These are phyloP conservation scores for Silene latifolia DNA, from an alignment of 148 eudicot genomes.

Conservation along the genomic window DNA sequence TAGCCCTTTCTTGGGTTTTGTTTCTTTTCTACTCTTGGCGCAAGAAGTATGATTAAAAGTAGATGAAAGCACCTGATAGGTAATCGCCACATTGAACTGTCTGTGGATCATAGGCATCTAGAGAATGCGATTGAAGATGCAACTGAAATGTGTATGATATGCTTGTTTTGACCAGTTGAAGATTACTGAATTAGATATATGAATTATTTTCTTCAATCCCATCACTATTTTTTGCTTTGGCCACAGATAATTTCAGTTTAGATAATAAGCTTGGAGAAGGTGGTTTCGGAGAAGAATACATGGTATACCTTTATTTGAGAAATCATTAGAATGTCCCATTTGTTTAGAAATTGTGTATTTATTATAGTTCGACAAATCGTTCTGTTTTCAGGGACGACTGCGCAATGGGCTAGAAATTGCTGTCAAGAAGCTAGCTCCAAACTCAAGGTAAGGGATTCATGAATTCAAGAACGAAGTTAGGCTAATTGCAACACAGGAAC, in stretches of 20 bases:
- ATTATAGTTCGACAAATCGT: too few species aligned
- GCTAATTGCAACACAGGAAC: too few species aligned
- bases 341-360: too few species aligned
- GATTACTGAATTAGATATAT: too few species aligned
- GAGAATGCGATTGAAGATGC: neutral
- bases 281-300: constrained; percentile 33
- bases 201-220: too few species aligned
- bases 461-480: too few species aligned
- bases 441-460: too few species aligned
- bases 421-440: too few species aligned
- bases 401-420: too few species aligned
- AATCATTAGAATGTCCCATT: too few species aligned
- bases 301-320: too few species aligned
- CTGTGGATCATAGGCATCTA: neutral
- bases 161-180: neutral
- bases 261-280: constrained; percentile 37
- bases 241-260: constrained; percentile 31
- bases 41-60: constrained; percentile 70
- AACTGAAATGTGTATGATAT: neutral
- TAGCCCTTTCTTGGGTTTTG: constrained; percentile 85
- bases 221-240: constrained; percentile 3
- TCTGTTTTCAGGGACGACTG: too few species aligned
- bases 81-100: neutral
- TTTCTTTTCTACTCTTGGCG: constrained; percentile 83
- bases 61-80: neutral